Evolutionary conservation across 257 asterid species (phyloP).

Genomic region (Ehretia macrophylla): DNA sequence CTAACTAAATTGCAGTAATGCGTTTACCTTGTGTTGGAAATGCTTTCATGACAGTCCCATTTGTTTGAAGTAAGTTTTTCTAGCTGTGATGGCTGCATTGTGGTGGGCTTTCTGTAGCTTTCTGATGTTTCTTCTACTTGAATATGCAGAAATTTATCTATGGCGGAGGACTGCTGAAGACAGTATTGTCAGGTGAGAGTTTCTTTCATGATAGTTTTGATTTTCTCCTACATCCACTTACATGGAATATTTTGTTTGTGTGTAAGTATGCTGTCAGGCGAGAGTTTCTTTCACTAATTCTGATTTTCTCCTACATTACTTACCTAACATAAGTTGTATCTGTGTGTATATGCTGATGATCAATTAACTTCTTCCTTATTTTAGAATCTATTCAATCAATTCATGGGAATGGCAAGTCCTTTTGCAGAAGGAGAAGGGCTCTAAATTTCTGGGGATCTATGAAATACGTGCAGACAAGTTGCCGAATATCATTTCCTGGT

Average conservation of each 20-base stretch:
- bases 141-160: conserved; percentile 39
- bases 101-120: background rate
- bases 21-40: no score
- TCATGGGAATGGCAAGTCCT: conserved; percentile 20
- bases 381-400: conserved; percentile 39
- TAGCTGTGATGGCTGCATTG: background rate
- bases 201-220: background rate
- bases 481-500: conserved; percentile 59
- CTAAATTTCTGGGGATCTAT: conserved; percentile 35
- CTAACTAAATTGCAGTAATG: no score
- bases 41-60: no score
- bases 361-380: background rate
- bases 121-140: conserved; percentile 12
- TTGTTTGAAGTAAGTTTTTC: no score
- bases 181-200: conserved; percentile 31
- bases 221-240: background rate
- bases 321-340: no score
- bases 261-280: conserved; percentile 38
- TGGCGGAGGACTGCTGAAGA: conserved; percentile 33
- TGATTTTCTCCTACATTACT: no score
- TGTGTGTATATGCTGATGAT: conserved; percentile 2
- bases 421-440: conserved; percentile 27
- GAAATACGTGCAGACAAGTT: conserved; percentile 41
- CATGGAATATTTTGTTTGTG: no score
- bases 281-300: background rate